Conservation (phyloP, 805 yeast genomes). For the Candida patagonica region DNA sequence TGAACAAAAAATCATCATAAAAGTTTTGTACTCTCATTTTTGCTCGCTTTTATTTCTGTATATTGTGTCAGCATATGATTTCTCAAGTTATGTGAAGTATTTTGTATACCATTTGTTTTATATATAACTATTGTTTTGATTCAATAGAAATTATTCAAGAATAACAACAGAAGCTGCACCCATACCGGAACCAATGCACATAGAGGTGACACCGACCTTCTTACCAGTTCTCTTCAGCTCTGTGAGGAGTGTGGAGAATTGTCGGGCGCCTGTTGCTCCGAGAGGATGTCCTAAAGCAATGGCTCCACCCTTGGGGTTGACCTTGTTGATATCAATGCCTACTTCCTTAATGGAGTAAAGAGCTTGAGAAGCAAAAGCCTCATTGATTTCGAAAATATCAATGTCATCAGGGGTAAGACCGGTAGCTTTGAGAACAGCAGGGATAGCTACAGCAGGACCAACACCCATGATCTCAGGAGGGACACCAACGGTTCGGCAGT, state of each 20-base stretch:
- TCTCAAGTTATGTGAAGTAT: too few species aligned
- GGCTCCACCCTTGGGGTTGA: conserved; percentile 93
- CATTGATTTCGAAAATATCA: conserved; percentile 78
- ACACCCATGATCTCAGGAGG: conserved; percentile 98
- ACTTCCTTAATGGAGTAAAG: conserved; percentile 59
- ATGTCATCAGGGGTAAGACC: conserved; percentile 58
- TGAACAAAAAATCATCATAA: too few species aligned
- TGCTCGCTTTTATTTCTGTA: too few species aligned
- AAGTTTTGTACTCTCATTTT: too few species aligned
- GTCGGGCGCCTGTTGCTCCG: conserved; percentile 89
- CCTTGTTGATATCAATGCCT: conserved; percentile 59
- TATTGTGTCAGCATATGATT: too few species aligned
- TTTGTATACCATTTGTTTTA: too few species aligned
- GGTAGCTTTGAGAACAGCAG: conserved; percentile 57
- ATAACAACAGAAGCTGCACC: conserved; percentile 90
- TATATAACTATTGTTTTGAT: too few species aligned
- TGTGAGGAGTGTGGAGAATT: conserved; percentile 77
- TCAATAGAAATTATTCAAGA: conserved; percentile 47
- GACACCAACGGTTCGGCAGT: conserved; percentile 77
- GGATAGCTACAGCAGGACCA: conserved; percentile 95
- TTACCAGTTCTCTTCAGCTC: conserved; percentile 65
- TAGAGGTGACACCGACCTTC: conserved; percentile 77
- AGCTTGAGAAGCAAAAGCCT: conserved; percentile 96
- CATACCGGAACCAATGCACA: conserved; percentile 99
- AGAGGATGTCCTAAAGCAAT: conserved; percentile 94